Conservation (phyloP, 768 basidiomycete species). For the Termitomyces sp. region DNA sequence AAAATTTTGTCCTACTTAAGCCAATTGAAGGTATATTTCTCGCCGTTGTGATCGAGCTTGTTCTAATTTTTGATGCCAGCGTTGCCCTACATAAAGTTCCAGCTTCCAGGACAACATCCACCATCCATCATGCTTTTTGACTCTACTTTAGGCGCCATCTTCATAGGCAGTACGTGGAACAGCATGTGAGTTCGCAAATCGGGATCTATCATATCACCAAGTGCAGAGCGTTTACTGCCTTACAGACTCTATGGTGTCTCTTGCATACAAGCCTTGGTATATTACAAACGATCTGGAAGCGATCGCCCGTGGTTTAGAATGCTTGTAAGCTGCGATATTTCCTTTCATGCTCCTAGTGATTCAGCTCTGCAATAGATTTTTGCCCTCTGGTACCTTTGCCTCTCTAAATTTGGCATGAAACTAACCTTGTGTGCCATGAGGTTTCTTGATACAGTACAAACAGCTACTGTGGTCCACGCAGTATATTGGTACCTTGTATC, state of each 20-base stretch:
- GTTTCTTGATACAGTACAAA: neutral
- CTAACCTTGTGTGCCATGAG: neutral
- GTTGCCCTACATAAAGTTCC: neutral
- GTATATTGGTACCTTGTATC: neutral
- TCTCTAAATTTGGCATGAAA: neutral
- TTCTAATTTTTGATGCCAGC: too few relatives aligned
- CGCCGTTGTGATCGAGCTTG: too few relatives aligned
- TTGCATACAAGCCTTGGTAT: conserved; percentile 3
- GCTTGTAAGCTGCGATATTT: neutral
- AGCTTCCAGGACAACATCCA: neutral
- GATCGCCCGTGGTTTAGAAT: neutral
- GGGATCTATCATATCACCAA: neutral
- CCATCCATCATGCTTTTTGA: neutral
- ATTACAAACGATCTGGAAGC: conserved; percentile 3
- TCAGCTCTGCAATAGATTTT: neutral
- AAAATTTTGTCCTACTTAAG: too few relatives aligned
- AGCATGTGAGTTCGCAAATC: neutral
- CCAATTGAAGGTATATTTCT: too few relatives aligned
- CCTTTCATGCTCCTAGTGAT: neutral
- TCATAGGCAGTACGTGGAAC: neutral
- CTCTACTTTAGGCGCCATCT: neutral
- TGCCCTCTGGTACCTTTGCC: neutral
- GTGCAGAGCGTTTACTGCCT: neutral
- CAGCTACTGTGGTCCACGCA: neutral
- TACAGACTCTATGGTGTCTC: neutral